Conservation (phyloP, 805 yeast species). For the Cyberlindnera lachancei region DNA sequence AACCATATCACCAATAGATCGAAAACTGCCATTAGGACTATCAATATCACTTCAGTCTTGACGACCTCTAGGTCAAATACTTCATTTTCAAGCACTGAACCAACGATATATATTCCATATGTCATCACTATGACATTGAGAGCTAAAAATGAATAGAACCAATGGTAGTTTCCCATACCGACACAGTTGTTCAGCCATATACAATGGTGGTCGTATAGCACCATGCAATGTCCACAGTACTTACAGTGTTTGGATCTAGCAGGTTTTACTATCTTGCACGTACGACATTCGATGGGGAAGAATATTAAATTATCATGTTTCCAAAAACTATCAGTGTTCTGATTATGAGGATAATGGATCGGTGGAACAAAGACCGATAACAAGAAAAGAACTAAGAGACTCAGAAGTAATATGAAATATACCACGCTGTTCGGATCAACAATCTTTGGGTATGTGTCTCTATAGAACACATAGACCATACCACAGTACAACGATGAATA, state of each 20-base stretch:
- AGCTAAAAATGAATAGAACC: conserved; percentile 49
- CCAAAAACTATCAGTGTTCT: conserved; percentile 3
- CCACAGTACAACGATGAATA: conserved; percentile 10
- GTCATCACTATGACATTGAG: conserved; percentile 37
- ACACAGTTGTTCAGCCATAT: conserved; percentile 69
- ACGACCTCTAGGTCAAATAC: conserved; percentile 4
- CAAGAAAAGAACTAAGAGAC: conserved; percentile 8
- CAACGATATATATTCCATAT: conserved; percentile 33
- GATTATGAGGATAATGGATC: background rate
- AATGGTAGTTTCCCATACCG: conserved; percentile 56
- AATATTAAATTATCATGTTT: conserved; percentile 15
- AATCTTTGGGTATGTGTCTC: conserved; percentile 7
- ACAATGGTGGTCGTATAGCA: conserved; percentile 69
- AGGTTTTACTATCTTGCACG: conserved; percentile 58
- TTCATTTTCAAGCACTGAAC: conserved; percentile 5
- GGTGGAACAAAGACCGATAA: conserved; percentile 12
- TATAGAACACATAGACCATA: conserved; percentile 12
- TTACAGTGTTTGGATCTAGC: conserved; percentile 74
- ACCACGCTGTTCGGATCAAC: conserved; percentile 11
- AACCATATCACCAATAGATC: conserved; percentile 38
- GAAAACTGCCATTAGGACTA: conserved; percentile 37
- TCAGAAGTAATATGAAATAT: conserved; percentile 8
- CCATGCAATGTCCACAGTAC: conserved; percentile 55
- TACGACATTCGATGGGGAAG: conserved; percentile 31
- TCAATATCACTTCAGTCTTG: conserved; percentile 20